Conservation (phyloP, 208 protist species). For the Trypanosoma melophagium region DNA sequence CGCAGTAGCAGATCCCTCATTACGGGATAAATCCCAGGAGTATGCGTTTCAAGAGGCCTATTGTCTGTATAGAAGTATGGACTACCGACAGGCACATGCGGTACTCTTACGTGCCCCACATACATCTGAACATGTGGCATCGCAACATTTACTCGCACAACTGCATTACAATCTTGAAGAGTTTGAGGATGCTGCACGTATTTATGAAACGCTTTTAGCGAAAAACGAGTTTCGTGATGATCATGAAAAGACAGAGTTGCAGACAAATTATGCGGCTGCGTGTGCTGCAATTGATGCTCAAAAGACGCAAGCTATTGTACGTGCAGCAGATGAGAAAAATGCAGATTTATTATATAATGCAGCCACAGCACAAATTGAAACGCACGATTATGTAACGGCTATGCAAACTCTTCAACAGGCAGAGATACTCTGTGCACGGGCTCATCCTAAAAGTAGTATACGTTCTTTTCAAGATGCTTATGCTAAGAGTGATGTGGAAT, state of each 20-base stretch:
- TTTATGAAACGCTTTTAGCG: conserved; percentile 61
- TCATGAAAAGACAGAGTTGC: conserved; percentile 69
- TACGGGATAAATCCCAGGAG: conserved; percentile 22
- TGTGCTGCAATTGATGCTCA: conserved; percentile 36
- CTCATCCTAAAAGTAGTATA: conserved; percentile 47
- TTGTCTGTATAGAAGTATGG: conserved; percentile 67
- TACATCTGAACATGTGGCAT: conserved; percentile 36
- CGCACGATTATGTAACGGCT: conserved; percentile 49
- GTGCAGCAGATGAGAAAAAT: conserved; percentile 61
- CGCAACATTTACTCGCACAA: conserved; percentile 76
- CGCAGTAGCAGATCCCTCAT: conserved; percentile 1
- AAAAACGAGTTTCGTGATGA: conserved; percentile 59
- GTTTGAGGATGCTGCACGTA: conserved; percentile 56
- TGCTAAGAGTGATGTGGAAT: conserved; percentile 30
- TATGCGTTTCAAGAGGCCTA: conserved; percentile 72
- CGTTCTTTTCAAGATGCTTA: conserved; percentile 55
- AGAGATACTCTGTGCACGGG: conserved; percentile 48
- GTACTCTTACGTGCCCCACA: conserved; percentile 28
- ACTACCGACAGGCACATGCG: conserved; percentile 55
- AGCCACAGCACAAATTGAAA: conserved; percentile 67
- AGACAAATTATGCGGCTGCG: conserved; percentile 75
- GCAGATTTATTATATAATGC: conserved; percentile 80
- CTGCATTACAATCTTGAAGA: conserved; percentile 84
- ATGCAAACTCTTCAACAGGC: conserved; percentile 62
- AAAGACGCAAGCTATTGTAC: conserved; percentile 47